Percentiles rank a stretch among this genome's conserved stretches.
phyloP scores from a whole-genome alignment of 2,329 filamentous ascomycete species.

The Hypoxylon sp. region DNA sequence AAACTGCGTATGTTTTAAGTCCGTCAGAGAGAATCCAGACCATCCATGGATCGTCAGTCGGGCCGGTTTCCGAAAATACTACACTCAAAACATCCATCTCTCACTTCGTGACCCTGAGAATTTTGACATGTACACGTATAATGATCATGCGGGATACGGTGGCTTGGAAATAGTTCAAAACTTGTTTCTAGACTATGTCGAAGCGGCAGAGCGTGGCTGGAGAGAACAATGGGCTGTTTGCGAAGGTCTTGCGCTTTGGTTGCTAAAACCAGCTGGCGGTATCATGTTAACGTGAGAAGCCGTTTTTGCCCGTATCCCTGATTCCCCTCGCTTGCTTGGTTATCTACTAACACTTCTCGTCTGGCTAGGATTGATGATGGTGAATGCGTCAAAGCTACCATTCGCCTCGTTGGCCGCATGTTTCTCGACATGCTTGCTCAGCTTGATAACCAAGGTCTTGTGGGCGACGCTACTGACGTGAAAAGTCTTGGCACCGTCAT shows the following conservation, averaged over 20 bases:
- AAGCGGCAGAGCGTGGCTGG: constrained; percentile 55
- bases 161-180: constrained; percentile 62
- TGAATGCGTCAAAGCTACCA: constrained; percentile 41
- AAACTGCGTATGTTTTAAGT: constrained; percentile 55
- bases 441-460: constrained; percentile 54
- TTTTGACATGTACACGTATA: constrained; percentile 62
- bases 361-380: constrained; percentile 51
- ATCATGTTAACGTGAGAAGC: constrained; percentile 44
- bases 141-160: constrained; percentile 60
- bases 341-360: constrained; percentile 13
- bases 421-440: constrained; percentile 59
- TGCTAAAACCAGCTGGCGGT: constrained; percentile 41
- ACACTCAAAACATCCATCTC: constrained; percentile 42
- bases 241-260: constrained; percentile 56
- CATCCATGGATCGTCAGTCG: constrained; percentile 54
- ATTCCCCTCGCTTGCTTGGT: background rate
- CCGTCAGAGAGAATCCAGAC: constrained; percentile 52
- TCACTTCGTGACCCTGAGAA: constrained; percentile 55
- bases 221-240: constrained; percentile 60
- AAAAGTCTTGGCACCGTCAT: constrained; percentile 59
- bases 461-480: constrained; percentile 56
- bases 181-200: constrained; percentile 58
- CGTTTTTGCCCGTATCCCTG: background rate
- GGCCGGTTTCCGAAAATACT: constrained; percentile 53
- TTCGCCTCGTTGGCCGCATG: constrained; percentile 52